These are phyloP conservation scores for Iodosphaeria phyllophila DNA, from an alignment of 2,329 filamentous ascomycete genomes.

Conservation along the genomic window DNA sequence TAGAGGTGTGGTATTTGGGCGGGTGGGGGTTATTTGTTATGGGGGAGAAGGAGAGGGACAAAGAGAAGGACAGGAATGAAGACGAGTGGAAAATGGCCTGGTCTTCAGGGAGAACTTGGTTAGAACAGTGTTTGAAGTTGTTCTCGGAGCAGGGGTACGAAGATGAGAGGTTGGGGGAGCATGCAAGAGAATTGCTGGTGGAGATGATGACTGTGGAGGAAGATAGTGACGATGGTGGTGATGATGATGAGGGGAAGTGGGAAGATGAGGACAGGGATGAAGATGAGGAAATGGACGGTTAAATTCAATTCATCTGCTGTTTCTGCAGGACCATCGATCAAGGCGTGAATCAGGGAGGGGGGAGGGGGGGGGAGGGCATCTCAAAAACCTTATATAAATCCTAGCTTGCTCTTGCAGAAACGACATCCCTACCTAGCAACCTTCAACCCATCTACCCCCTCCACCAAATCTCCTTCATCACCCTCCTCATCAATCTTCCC, in stretches of 20 bases:
- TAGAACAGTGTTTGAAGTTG: conserved; percentile 64
- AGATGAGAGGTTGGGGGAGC: conserved; percentile 58
- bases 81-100: conserved; percentile 43
- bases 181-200: conserved; percentile 52
- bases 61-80: conserved; percentile 28
- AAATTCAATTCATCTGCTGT: too few relatives aligned
- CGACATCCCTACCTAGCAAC: conserved; percentile 31
- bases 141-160: conserved; percentile 69
- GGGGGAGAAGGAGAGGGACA: conserved; percentile 44
- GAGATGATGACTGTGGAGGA: conserved; percentile 40
- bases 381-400: background rate
- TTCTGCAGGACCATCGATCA: too few relatives aligned
- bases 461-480: conserved; percentile 32
- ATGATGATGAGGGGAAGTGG: conserved; percentile 23
- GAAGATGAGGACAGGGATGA: conserved; percentile 26
- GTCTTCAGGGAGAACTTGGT: conserved; percentile 64
- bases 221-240: conserved; percentile 31
- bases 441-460: conserved; percentile 52
- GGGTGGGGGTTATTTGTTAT: conserved; percentile 80
- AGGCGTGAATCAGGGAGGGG: too few relatives aligned
- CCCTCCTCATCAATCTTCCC: conserved; percentile 50
- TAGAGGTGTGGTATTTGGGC: conserved; percentile 93
- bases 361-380: too few relatives aligned
- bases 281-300: conserved; percentile 38
- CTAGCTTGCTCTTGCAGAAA: background rate